Evolutionary conservation across 768 basidiomycete species (phyloP).

Genomic region (Nidularia pulvinata): DNA sequence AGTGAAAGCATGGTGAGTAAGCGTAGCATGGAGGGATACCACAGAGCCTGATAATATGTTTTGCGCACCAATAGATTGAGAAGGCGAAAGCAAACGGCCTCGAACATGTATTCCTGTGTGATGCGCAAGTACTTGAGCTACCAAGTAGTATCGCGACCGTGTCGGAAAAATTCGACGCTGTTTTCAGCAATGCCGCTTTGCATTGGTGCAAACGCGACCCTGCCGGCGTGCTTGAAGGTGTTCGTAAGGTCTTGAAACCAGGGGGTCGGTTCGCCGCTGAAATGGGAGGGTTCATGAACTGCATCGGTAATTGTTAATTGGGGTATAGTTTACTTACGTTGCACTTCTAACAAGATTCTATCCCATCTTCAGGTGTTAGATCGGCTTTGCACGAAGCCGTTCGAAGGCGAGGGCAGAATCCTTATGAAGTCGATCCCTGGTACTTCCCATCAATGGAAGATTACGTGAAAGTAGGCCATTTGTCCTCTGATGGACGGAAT

Average conservation of each 20-base stretch:
- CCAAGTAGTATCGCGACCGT: conserved; percentile 24
- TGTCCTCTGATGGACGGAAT: neutral
- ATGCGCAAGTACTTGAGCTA: conserved; percentile 48
- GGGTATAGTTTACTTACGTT: too few relatives aligned
- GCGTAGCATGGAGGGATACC: neutral
- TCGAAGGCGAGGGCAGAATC: conserved; percentile 52
- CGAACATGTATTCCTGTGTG: conserved; percentile 44
- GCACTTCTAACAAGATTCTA: neutral
- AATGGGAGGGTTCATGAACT: conserved; percentile 78
- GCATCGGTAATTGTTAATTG: too few relatives aligned
- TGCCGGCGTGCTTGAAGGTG: conserved; percentile 56
- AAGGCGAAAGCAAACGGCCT: conserved; percentile 50
- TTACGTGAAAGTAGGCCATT: conserved; percentile 49
- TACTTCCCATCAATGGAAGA: conserved; percentile 77
- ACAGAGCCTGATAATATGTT: neutral
- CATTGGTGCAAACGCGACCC: conserved; percentile 89
- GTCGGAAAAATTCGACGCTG: conserved; percentile 59
- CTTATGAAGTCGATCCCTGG: conserved; percentile 73
- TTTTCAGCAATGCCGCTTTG: conserved; percentile 79
- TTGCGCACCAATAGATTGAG: conserved; percentile 39
- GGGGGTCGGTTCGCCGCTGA: conserved; percentile 77
- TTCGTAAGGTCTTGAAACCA: conserved; percentile 60
- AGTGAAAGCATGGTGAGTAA: conserved; percentile 70
- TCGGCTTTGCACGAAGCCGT: conserved; percentile 54
- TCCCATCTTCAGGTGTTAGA: conserved; percentile 48